Conservation (phyloP, 2,329 filamentous ascomycete genomes). For the Passalora sequoiae region DNA sequence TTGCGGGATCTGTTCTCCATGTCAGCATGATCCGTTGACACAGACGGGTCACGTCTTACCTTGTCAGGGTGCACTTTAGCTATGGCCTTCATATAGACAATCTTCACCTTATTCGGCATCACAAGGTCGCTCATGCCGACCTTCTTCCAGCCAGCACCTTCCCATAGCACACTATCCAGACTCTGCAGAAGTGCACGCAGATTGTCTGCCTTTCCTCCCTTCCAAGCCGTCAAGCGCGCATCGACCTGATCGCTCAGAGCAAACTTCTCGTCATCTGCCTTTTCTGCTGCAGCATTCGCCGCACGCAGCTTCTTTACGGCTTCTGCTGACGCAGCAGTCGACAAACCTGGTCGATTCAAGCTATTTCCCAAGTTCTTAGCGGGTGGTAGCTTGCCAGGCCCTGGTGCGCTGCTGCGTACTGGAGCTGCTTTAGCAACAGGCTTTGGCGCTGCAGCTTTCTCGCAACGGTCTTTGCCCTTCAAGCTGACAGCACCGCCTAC, state of each 20-base stretch:
- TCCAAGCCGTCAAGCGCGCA: conserved; percentile 72
- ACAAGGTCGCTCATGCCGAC: conserved; percentile 90
- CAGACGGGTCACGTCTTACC: no score
- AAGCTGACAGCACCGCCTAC: conserved; percentile 80
- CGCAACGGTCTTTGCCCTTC: conserved; percentile 81
- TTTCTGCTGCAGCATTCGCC: conserved; percentile 79
- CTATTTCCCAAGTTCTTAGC: conserved; percentile 24
- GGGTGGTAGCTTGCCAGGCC: conserved; percentile 33
- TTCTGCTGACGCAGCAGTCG: conserved; percentile 48
- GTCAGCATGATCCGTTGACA: conserved; percentile 9
- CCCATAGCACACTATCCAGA: conserved; percentile 85
- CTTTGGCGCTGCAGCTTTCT: conserved; percentile 62
- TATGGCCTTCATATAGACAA: conserved; percentile 98
- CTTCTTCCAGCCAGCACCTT: conserved; percentile 92
- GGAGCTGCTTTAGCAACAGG: conserved; percentile 55
- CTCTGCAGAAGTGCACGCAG: conserved; percentile 80
- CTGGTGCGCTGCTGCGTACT: conserved; percentile 44
- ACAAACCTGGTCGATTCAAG: conserved; percentile 26
- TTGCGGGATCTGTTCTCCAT: conserved; percentile 55
- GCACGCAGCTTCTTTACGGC: conserved; percentile 77
- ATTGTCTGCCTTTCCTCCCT: conserved; percentile 88
- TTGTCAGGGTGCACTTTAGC: conserved; percentile 98
- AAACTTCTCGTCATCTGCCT: conserved; percentile 88
- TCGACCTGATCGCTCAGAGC: conserved; percentile 82
- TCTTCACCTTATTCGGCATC: conserved; percentile 90